Base-by-base conservation (phyloP, 2,329 filamentous ascomycete species). In the Trichophyton schoenleinii region DNA sequence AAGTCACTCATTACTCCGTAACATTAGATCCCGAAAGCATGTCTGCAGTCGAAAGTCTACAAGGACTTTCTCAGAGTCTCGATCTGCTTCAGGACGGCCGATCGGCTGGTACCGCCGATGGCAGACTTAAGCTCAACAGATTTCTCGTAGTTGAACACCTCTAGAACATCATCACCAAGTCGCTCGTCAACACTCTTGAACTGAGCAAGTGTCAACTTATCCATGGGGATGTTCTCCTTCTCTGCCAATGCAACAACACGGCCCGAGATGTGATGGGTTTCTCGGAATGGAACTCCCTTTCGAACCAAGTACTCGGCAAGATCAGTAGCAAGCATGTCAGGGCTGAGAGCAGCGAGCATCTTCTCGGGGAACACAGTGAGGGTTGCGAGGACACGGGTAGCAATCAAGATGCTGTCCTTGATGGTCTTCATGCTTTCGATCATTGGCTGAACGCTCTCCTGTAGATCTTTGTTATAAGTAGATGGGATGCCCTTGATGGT, bases 381-480 rank as follows among this genome's bases (percentile, higher is more conserved):
- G 0, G 89, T 95, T 0, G 84, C 83, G 3, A 95, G 79, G 3
- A 95, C 87, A 60, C 91, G 88, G 25, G 87, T 88, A 31, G 88
- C 88, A 67, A 95, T 95, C 73, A 87, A 84, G 60, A 95, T 81
- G 70, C 87, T 90, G 78, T 95, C 87, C 61, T 82, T 49, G 64
- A 94, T 81, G 4, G 89, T 92, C 80, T 91, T 88, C 74, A 91
- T 83, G 71, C 86, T 83, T 73, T 95, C 89, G 57, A 95, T 82
- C 76, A 95, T 84, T n/a, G 87, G 87, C 79, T 95, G 87, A 64
- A 89, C 86, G 62, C 84, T 87, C 76, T 95, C 90, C 75, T 96
- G 89, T n/a, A 95, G 75, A 73, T 95, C 89, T 76, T 95, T 95
- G 79, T 95, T 92, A 79, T 95, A 95, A 2, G 87, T 90, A 49